Conservation (phyloP, 352 stramenopile genomes). For the Pythium sp. region DNA sequence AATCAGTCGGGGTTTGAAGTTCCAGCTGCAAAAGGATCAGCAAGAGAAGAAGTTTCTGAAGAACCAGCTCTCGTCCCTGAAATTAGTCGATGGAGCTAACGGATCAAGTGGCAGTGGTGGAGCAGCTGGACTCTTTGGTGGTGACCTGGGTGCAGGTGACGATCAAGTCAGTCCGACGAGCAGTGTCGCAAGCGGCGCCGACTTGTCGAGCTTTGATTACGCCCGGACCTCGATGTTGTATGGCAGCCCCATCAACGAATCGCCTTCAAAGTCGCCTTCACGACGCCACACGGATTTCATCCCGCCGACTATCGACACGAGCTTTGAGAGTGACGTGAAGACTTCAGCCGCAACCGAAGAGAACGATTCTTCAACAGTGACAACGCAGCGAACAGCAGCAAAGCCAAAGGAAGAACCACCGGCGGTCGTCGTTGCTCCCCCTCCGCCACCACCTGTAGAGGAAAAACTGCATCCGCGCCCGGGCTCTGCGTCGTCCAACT, state of each 20-base stretch:
- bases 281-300: conserved; percentile 1
- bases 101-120: neutral
- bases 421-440: neutral
- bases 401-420: conserved; percentile 9
- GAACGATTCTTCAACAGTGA: neutral
- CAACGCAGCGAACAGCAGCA: neutral
- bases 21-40: conserved; percentile 72
- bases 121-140: conserved; percentile 20
- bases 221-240: conserved; percentile 16
- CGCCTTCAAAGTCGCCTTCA: conserved; percentile 5
- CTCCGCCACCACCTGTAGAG: conserved; percentile 28
- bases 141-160: conserved; percentile 6
- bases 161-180: conserved; percentile 32
- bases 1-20: conserved; percentile 58
- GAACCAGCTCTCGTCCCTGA: conserved; percentile 53
- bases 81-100: neutral
- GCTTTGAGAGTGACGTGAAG: neutral
- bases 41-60: conserved; percentile 77
- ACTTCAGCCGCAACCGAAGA: neutral
- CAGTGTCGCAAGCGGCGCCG: conserved; percentile 36
- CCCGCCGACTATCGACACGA: conserved; percentile 7
- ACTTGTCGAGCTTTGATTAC: conserved; percentile 71
- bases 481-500: conserved; percentile 56
- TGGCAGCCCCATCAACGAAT: conserved; percentile 18
- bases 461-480: conserved; percentile 32